These are phyloP conservation scores for Pythium myriotylum DNA, from an alignment of 352 stramenopile species.

Conservation along the genomic window DNA sequence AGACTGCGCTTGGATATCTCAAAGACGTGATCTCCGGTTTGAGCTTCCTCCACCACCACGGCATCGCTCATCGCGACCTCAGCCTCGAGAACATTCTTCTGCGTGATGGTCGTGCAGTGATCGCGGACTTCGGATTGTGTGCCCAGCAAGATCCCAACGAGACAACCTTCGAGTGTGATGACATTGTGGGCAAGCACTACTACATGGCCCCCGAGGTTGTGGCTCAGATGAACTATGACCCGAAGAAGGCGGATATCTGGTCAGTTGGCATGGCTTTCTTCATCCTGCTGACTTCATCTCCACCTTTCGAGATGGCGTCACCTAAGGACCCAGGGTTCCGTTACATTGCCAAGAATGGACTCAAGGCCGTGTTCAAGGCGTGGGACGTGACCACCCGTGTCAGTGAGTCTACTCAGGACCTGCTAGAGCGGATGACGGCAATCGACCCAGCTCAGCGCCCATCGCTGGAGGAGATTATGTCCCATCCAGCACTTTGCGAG, in stretches of 20 bases:
- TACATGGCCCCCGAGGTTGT: conserved; percentile 98
- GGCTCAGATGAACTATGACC: conserved; percentile 86
- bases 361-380: conserved; percentile 71
- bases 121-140: conserved; percentile 75
- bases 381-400: conserved; percentile 54
- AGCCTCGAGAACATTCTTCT: conserved; percentile 98
- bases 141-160: conserved; percentile 53
- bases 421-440: conserved; percentile 77
- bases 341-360: conserved; percentile 77
- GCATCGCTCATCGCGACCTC: conserved; percentile 93
- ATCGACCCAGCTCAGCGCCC: conserved; percentile 63
- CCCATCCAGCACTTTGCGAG: conserved; percentile 54
- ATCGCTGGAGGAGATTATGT: conserved; percentile 59
- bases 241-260: conserved; percentile 92
- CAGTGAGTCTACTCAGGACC: conserved; percentile 56
- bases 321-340: conserved; percentile 86
- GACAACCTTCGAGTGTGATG: conserved; percentile 54
- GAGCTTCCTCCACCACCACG: conserved; percentile 62
- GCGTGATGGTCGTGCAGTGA: conserved; percentile 51
- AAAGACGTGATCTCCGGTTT: conserved; percentile 70
- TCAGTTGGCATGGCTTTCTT: conserved; percentile 93
- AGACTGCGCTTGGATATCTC: conserved; percentile 56
- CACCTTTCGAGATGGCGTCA: conserved; percentile 89
- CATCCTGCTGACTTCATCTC: conserved; percentile 92
- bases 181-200: conserved; percentile 92